Evolutionary conservation across 179 eudicot genomes (phyloP).

Genomic region (Silene vulgaris): DNA sequence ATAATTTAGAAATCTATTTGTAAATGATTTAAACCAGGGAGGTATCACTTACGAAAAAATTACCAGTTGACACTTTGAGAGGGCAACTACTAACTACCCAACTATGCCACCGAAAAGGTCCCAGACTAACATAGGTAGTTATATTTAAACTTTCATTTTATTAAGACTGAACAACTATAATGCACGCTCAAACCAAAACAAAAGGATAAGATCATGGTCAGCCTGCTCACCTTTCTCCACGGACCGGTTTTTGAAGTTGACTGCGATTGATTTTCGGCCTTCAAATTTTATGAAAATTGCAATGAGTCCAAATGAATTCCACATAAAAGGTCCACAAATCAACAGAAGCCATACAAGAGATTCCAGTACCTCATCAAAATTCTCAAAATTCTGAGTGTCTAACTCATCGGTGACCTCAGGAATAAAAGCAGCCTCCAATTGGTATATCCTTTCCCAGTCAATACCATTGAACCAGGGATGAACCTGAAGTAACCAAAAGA

Average conservation of each 20-base stretch:
- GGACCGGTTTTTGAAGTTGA: slow-evolving; percentile 68
- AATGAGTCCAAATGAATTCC: not conserved
- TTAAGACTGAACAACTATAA: not conserved
- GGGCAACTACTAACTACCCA: no score
- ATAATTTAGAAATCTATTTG: not conserved
- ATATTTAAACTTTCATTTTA: not conserved
- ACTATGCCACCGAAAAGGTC: no score
- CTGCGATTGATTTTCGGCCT: slow-evolving; percentile 52
- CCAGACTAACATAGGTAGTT: not conserved
- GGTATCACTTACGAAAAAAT: not conserved
- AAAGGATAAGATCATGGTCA: not conserved
- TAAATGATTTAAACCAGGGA: not conserved
- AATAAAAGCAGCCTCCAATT: slow-evolving; percentile 87
- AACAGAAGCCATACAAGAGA: not conserved
- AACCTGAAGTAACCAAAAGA: slow-evolving; percentile 36
- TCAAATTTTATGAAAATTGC: slow-evolving; percentile 18
- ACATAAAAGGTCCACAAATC: slow-evolving; percentile 11
- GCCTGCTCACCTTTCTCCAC: slow-evolving; percentile 76
- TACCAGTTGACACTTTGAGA: not conserved
- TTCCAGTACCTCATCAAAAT: slow-evolving; percentile 73
- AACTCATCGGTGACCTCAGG: slow-evolving; percentile 94
- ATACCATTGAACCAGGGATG: slow-evolving; percentile 72
- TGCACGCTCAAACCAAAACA: not conserved
- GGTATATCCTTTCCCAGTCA: slow-evolving; percentile 79
- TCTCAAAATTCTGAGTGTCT: slow-evolving; percentile 91